A percentile compares a stretch with the other conserved stretches of the same genome.
Evolutionary conservation across 2,329 filamentous ascomycete genomes (phyloP).

Genomic region (Aspergillus sp.): DNA sequence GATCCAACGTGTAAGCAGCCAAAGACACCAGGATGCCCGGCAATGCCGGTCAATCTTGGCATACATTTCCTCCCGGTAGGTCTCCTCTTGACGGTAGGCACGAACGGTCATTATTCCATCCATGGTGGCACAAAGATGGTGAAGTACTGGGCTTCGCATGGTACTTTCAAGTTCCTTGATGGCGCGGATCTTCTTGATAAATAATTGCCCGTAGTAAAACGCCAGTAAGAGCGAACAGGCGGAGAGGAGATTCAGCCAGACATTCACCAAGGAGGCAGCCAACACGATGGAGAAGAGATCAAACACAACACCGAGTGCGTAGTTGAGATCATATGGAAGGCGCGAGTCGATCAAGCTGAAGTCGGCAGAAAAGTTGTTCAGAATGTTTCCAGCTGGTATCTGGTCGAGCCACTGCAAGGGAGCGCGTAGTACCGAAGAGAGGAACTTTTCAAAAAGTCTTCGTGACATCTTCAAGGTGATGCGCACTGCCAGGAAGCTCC

Average conservation of each 20-base stretch:
- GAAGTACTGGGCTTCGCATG: not conserved
- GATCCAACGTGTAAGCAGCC: slow-evolving; percentile 7
- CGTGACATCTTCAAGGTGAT: slow-evolving; percentile 1
- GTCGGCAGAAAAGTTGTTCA: slow-evolving; percentile 5
- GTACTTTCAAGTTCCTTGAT: slow-evolving; percentile 6
- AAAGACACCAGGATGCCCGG: slow-evolving; percentile 1
- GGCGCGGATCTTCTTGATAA: slow-evolving; percentile 4
- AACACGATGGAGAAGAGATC: not conserved
- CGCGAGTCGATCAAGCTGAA: slow-evolving; percentile 7
- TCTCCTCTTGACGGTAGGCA: not conserved
- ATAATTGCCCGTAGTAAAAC: not conserved
- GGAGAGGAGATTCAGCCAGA: slow-evolving; percentile 3
- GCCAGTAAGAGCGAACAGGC: not conserved
- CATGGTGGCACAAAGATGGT: slow-evolving; percentile 4
- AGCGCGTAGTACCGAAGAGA: not conserved
- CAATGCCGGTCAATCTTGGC: not conserved
- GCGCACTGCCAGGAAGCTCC: not conserved
- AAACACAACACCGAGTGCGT: slow-evolving; percentile 2
- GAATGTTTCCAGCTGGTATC: not conserved
- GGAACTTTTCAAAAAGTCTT: not conserved
- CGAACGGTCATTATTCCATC: slow-evolving; percentile 6
- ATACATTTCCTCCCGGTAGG: slow-evolving; percentile 1
- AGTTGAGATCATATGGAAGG: slow-evolving; percentile 3
- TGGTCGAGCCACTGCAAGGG: slow-evolving; percentile 6
- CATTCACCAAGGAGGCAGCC: slow-evolving; percentile 1